phyloP scores from a whole-genome alignment of 257 asterid genomes.

The Mentha longifolia region DNA sequence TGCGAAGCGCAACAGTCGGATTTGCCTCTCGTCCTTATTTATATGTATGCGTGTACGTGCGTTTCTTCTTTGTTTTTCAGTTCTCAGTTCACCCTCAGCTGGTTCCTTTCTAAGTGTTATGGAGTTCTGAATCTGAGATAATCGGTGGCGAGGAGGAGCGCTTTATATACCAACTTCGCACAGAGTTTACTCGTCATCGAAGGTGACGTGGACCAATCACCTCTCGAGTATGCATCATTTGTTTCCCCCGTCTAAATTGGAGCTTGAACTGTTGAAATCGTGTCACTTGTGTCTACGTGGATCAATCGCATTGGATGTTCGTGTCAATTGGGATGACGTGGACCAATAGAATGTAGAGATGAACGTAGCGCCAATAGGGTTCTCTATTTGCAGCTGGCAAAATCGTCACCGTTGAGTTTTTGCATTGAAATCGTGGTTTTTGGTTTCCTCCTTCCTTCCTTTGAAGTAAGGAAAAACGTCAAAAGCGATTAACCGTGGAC shows the following conservation, averaged over 20 bases:
- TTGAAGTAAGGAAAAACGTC: background rate
- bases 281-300: constrained; percentile 35
- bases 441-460: background rate
- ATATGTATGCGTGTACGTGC: background rate
- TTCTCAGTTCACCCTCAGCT: background rate
- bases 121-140: constrained; percentile 31
- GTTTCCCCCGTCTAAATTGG: constrained; percentile 13
- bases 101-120: background rate
- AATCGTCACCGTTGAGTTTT: background rate
- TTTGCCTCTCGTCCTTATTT: background rate
- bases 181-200: constrained; percentile 45
- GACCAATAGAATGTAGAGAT: constrained; percentile 18
- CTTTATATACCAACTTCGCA: constrained; percentile 32
- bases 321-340: constrained; percentile 19
- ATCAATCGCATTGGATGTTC: background rate
- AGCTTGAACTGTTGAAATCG: constrained; percentile 13
- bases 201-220: constrained; percentile 70
- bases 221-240: constrained; percentile 25
- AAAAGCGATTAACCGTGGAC: background rate
- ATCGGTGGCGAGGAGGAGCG: background rate
- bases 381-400: background rate
- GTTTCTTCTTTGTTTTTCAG: background rate
- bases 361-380: background rate
- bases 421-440: background rate
- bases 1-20: constrained; percentile 28